Conservation (phyloP, 352 stramenopile species). For the Pythium volutum region DNA sequence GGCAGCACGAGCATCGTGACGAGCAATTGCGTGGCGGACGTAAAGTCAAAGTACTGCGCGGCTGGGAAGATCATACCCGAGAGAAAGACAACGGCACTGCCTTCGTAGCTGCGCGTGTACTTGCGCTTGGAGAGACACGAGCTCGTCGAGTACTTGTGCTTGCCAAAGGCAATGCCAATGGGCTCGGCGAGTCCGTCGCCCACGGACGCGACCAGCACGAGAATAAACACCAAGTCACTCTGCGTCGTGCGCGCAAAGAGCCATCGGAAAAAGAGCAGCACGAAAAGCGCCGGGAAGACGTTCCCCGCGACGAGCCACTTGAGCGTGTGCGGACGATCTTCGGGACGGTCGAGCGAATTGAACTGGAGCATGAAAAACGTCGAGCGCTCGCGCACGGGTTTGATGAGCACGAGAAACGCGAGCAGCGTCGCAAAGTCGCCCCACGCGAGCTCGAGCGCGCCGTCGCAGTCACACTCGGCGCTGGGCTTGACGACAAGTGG, state of each 20-base stretch:
- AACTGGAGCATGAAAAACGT: conserved; percentile 89
- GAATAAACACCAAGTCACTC: conserved; percentile 72
- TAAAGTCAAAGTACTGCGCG: conserved; percentile 80
- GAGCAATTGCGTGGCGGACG: conserved; percentile 57
- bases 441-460: conserved; percentile 68
- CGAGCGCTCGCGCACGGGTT: conserved; percentile 72
- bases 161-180: conserved; percentile 52
- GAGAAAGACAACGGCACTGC: conserved; percentile 55
- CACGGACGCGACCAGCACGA: conserved; percentile 72
- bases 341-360: conserved; percentile 82
- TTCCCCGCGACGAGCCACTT: conserved; percentile 87
- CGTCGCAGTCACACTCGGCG: conserved; percentile 39
- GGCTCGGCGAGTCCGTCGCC: conserved; percentile 55
- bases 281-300: conserved; percentile 75
- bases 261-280: conserved; percentile 86
- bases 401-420: conserved; percentile 82
- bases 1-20: conserved; percentile 81
- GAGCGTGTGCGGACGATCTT: conserved; percentile 81
- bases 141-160: conserved; percentile 64
- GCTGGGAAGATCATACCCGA: conserved; percentile 85
- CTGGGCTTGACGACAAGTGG: conserved; percentile 62
- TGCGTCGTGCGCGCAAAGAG: conserved; percentile 77
- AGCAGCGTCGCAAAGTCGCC: conserved; percentile 82
- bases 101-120: conserved; percentile 60
- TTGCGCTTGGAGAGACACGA: conserved; percentile 53